Conservation (phyloP, 2,329 filamentous ascomycete genomes). For the Neurospora sp. region DNA sequence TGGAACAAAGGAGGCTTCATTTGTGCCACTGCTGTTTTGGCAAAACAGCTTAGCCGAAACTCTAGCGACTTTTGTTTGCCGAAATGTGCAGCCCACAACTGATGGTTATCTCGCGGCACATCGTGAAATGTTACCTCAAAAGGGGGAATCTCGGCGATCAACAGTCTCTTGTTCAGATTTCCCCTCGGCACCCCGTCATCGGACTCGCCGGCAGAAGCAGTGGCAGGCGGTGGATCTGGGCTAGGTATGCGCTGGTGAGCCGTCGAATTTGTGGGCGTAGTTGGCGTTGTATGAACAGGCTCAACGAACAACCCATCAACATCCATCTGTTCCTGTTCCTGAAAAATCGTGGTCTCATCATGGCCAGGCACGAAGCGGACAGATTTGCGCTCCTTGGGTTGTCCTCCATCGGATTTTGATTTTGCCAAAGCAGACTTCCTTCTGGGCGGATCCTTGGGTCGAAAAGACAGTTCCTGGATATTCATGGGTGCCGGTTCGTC, state of each 20-base stretch:
- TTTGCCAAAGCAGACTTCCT: neutral
- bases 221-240: slow-evolving; percentile 6
- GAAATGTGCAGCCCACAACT: slow-evolving; percentile 18
- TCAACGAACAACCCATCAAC: slow-evolving; percentile 7
- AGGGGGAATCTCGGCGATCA: slow-evolving; percentile 10
- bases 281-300: neutral
- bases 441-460: neutral
- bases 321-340: slow-evolving; percentile 18
- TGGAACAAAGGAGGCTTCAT: slow-evolving; percentile 10
- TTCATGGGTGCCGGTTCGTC: neutral
- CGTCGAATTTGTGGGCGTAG: neutral
- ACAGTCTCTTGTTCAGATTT: slow-evolving; percentile 16
- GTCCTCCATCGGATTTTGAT: neutral
- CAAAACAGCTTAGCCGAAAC: slow-evolving; percentile 21
- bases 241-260: neutral
- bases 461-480: neutral
- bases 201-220: slow-evolving; percentile 4
- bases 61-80: slow-evolving; percentile 17
- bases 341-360: slow-evolving; percentile 9
- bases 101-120: slow-evolving; percentile 13
- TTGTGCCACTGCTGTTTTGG: slow-evolving; percentile 13
- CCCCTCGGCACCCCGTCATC: neutral
- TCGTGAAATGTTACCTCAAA: slow-evolving; percentile 19
- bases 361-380: slow-evolving; percentile 26
- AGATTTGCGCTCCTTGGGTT: slow-evolving; percentile 24